Percentiles rank a stretch among this genome's conserved stretches.
These are phyloP conservation scores for slime mould (Dictyostelium discoideum) DNA, from an alignment of 78 protist genomes.

Conservation along the genomic window DNA sequence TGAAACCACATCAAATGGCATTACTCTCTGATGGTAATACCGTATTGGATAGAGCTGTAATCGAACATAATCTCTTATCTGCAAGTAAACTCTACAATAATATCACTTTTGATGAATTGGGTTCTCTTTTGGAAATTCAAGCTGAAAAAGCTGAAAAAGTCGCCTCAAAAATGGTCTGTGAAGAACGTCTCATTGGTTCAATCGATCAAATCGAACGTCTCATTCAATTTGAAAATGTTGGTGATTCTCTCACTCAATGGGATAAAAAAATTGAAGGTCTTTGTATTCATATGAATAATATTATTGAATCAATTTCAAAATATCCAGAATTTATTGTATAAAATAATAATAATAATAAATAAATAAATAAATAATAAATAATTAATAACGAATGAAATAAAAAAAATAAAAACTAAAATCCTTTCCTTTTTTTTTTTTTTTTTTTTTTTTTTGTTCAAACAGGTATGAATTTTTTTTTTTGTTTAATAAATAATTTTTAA, in stretches of 20 bases:
- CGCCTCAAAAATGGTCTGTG: constrained; percentile 93
- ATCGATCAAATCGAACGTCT: constrained; percentile 85
- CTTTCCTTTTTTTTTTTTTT: background rate
- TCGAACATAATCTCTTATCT: constrained; percentile 94
- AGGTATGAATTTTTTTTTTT: too few species aligned
- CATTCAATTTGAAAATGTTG: constrained; percentile 71
- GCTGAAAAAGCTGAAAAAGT: constrained; percentile 89
- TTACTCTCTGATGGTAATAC: constrained; percentile 88
- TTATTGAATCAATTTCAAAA: constrained; percentile 59
- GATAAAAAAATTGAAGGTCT: constrained; percentile 59
- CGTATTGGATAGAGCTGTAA: constrained; percentile 91
- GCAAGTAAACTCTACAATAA: constrained; percentile 91
- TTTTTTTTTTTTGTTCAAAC: too few species aligned
- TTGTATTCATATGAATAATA: constrained; percentile 76
- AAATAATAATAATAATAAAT: background rate
- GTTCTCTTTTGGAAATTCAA: constrained; percentile 91
- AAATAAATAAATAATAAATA: background rate
- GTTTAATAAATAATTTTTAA: too few species aligned
- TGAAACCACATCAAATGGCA: constrained; percentile 90
- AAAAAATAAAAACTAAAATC: background rate
- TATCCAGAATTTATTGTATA: constrained; percentile 67
- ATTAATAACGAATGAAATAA: background rate
- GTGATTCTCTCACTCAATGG: constrained; percentile 68
- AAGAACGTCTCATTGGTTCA: constrained; percentile 87
- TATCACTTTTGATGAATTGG: constrained; percentile 93